Evolutionary conservation across 148 eudicot genomes (phyloP), one percentile per base, ranked within the genome.

Genomic region (Cornus suecica): DNA sequence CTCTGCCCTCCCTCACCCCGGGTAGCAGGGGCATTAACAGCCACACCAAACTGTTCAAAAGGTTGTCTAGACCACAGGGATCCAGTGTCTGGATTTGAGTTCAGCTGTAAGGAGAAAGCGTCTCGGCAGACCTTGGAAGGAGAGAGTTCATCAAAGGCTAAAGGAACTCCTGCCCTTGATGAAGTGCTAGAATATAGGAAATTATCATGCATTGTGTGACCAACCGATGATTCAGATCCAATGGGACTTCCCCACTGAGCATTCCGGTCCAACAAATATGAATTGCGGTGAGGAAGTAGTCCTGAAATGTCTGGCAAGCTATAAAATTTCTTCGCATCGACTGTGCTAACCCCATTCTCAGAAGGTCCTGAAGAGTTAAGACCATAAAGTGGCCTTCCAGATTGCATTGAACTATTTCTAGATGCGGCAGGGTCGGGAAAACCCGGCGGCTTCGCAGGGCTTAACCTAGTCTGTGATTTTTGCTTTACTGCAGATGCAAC

Each of bases 271-370:
- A 85, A 83, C 26, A 69, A 28, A 77, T 83, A 82, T 16, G 79
- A 52, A 66, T 84, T 79, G 30, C 85, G 80, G 18, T 80, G 76
- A 73, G 95, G 90, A 80, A 85, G 74, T 65, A 82, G 85, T 48
- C 94, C 93, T 25, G 98, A 93, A 70, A 93, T 93, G 71, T 91
- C 97, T 8, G 99, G 99, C 82, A 83, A 77, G 83, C 99, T 95
- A 83, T 90, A 85, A 77, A 88, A 95, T 79, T 91, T 93, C 85
- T 95, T 95, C 31, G 70, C 75, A 76, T 85, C 73, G 60, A 65
- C 84, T 68, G 85, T 56, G 69, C 32, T 67, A 26, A 27, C 68
- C 18, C 63, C 28, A 65, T 77, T 78, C 67, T 87, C 91, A 70
- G 82, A 72, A 32, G 79, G 74, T 56, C 80, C 81, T 52, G 85